phyloP scores from a whole-genome alignment of 305 asterid genomes.

The Fraxinus paxiana region DNA sequence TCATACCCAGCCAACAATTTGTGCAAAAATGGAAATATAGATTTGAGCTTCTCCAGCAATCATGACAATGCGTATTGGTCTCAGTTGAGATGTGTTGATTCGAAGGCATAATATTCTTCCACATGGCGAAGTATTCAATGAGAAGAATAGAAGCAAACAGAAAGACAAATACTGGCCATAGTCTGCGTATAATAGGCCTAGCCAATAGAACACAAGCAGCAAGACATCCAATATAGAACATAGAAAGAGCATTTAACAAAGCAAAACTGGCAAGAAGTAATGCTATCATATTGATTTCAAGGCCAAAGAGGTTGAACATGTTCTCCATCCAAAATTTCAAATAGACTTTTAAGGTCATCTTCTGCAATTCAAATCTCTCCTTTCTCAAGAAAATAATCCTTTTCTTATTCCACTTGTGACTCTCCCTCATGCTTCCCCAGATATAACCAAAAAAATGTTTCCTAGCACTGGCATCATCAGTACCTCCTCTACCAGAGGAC shows the following conservation, averaged over 20 bases:
- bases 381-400: constrained; percentile 63
- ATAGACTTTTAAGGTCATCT: constrained; percentile 73
- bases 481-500: constrained; percentile 34
- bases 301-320: constrained; percentile 95
- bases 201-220: constrained; percentile 83
- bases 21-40: constrained; percentile 52
- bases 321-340: constrained; percentile 93
- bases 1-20: constrained; percentile 92
- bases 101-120: constrained; percentile 61
- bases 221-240: constrained; percentile 72
- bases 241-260: constrained; percentile 71
- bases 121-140: constrained; percentile 78
- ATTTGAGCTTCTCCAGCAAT: constrained; percentile 78
- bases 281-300: constrained; percentile 90
- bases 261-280: constrained; percentile 92
- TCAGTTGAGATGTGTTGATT: constrained; percentile 30
- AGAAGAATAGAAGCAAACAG: constrained; percentile 77
- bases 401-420: constrained; percentile 81
- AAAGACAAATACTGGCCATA: constrained; percentile 79
- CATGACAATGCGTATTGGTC: constrained; percentile 66
- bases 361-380: constrained; percentile 92
- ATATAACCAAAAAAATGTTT: constrained; percentile 55
- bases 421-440: constrained; percentile 88
- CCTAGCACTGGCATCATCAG: constrained; percentile 35
- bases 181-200: constrained; percentile 64